Evolutionary conservation across 2,329 filamentous ascomycete species (phyloP).

Genomic region (Cadophora gregata): DNA sequence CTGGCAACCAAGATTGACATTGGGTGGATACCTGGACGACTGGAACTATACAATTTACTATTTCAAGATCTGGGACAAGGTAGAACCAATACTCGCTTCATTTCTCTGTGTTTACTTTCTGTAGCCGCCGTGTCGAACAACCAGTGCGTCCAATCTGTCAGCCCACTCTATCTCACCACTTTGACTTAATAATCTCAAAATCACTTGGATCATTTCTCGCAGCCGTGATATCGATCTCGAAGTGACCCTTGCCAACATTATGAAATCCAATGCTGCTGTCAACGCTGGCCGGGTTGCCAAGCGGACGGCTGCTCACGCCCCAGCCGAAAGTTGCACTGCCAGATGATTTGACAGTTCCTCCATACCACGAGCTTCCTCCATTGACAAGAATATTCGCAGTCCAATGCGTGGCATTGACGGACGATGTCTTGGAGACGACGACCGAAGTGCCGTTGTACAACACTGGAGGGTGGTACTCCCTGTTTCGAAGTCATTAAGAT

Average conservation of each 20-base stretch:
- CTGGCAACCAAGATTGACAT: neutral
- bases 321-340: slow-evolving; percentile 20
- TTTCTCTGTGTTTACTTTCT: neutral
- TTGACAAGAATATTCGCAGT: slow-evolving; percentile 23
- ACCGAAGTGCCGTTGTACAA: slow-evolving; percentile 21
- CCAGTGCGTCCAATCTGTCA: neutral
- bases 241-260: slow-evolving; percentile 26
- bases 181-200: neutral
- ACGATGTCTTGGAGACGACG: slow-evolving; percentile 16
- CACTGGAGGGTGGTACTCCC: slow-evolving; percentile 23
- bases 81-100: neutral
- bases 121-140: neutral
- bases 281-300: slow-evolving; percentile 13
- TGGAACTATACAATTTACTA: no score
- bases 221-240: slow-evolving; percentile 24
- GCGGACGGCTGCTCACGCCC: slow-evolving; percentile 17
- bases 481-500: neutral
- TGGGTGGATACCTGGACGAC: no score
- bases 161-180: neutral
- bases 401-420: slow-evolving; percentile 28
- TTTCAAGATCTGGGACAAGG: neutral
- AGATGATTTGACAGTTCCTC: slow-evolving; percentile 19
- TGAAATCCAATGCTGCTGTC: slow-evolving; percentile 23
- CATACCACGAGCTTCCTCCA: slow-evolving; percentile 24
- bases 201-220: slow-evolving; percentile 17